These are phyloP conservation scores for Aureoboletus auriporus DNA, from an alignment of 768 basidiomycete genomes.

Conservation along the genomic window DNA sequence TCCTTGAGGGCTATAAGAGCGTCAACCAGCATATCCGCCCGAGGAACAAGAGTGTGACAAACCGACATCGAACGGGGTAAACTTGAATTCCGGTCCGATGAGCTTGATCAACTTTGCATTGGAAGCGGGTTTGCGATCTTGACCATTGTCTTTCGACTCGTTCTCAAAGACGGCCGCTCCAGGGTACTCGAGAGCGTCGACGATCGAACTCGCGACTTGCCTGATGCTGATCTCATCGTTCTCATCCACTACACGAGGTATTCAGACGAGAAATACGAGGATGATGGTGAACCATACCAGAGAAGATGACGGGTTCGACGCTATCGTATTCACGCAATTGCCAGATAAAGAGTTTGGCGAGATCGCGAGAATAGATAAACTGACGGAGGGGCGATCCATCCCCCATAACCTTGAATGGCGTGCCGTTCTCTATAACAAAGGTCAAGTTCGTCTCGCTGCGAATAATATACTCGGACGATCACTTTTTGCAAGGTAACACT, in stretches of 20 bases:
- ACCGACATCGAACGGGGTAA: slow-evolving; percentile 90
- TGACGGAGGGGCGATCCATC: slow-evolving; percentile 93
- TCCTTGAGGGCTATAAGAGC: slow-evolving; percentile 60
- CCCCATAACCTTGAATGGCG: slow-evolving; percentile 84
- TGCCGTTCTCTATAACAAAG: slow-evolving; percentile 59
- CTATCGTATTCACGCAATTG: slow-evolving; percentile 86
- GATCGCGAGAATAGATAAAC: slow-evolving; percentile 95
- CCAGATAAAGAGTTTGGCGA: slow-evolving; percentile 95
- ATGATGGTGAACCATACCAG: slow-evolving; percentile 45
- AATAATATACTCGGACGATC: slow-evolving; percentile 6
- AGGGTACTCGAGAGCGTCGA: slow-evolving; percentile 73
- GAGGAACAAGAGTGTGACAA: slow-evolving; percentile 14
- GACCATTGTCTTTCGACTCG: slow-evolving; percentile 69
- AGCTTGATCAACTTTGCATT: slow-evolving; percentile 81
- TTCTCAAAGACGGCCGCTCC: slow-evolving; percentile 79
- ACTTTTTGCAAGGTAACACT: slow-evolving; percentile 91
- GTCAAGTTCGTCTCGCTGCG: background rate
- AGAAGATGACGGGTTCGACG: slow-evolving; percentile 90
- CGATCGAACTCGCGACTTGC: slow-evolving; percentile 86
- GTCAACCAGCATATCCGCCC: background rate
- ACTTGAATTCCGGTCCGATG: slow-evolving; percentile 71
- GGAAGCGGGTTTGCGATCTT: slow-evolving; percentile 94
- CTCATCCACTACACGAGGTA: slow-evolving; percentile 64
- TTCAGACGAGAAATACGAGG: background rate
- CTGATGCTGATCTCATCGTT: slow-evolving; percentile 94